Conservation (phyloP, 2,329 filamentous ascomycete genomes). For the Paracamarosporium sp. region DNA sequence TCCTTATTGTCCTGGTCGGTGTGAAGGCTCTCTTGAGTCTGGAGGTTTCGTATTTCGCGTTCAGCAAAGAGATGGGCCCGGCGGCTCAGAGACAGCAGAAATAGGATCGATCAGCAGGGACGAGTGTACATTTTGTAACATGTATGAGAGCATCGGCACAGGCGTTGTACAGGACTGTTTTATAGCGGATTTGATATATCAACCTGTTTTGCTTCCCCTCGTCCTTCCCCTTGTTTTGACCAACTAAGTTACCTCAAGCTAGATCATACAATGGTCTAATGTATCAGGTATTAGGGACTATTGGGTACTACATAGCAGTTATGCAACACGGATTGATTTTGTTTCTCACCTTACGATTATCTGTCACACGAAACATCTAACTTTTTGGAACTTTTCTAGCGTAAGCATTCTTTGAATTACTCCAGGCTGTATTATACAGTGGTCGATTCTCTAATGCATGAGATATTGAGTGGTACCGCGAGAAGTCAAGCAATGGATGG, state of each 20-base stretch:
- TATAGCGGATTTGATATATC: slow-evolving; percentile 1
- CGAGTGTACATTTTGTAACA: slow-evolving; percentile 22
- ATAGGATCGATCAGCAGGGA: not conserved
- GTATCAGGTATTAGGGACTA: too few relatives aligned
- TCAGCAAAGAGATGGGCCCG: slow-evolving; percentile 96
- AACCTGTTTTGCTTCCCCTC: not conserved
- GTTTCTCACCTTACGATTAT: too few relatives aligned
- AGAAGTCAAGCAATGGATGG: too few relatives aligned
- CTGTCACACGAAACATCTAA: too few relatives aligned
- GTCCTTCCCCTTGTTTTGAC: not conserved
- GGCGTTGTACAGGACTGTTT: slow-evolving; percentile 6
- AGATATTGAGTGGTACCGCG: too few relatives aligned
- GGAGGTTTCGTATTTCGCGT: slow-evolving; percentile 90
- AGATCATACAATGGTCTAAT: too few relatives aligned
- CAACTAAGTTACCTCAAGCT: not conserved
- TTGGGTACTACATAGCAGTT: too few relatives aligned
- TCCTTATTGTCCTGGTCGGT: slow-evolving; percentile 80
- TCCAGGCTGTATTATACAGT: too few relatives aligned
- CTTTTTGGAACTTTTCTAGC: too few relatives aligned
- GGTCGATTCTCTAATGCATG: too few relatives aligned
- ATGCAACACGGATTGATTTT: too few relatives aligned
- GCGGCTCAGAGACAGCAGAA: slow-evolving; percentile 81
- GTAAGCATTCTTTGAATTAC: too few relatives aligned
- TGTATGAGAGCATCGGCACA: slow-evolving; percentile 22
- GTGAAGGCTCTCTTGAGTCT: slow-evolving; percentile 79